Evolutionary conservation across 2,329 filamentous ascomycete species (phyloP).

Genomic region (Didymella segeticola): DNA sequence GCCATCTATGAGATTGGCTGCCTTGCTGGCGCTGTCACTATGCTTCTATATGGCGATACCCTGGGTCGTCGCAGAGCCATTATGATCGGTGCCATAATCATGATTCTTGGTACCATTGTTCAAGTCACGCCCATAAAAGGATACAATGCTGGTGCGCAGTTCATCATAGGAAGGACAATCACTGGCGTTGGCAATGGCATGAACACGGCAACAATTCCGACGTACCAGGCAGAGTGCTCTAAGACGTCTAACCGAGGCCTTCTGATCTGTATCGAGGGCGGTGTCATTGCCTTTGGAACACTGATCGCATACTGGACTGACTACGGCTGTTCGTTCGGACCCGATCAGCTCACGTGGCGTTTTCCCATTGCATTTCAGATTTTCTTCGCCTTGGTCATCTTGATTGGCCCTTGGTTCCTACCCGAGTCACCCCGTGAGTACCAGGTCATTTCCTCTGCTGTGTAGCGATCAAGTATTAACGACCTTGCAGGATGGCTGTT

Average conservation of each 20-base stretch:
- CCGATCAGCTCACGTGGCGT: conserved; percentile 52
- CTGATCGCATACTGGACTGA: conserved; percentile 59
- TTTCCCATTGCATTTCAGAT: conserved; percentile 63
- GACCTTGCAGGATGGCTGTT: conserved; percentile 59
- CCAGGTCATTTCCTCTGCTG: too few relatives aligned
- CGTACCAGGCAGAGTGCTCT: conserved; percentile 62
- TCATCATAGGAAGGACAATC: conserved; percentile 60
- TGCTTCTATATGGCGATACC: conserved; percentile 49
- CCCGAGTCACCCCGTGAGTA: conserved; percentile 65
- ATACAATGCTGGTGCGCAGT: conserved; percentile 53
- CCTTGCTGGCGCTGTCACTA: conserved; percentile 50
- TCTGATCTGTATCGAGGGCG: conserved; percentile 66
- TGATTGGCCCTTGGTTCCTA: conserved; percentile 64
- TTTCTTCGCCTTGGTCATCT: conserved; percentile 57
- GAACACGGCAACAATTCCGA: conserved; percentile 62
- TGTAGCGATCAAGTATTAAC: background rate
- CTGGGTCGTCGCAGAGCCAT: conserved; percentile 54
- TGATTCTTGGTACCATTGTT: conserved; percentile 54
- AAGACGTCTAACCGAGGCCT: conserved; percentile 65
- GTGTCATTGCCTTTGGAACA: conserved; percentile 59
- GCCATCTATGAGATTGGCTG: conserved; percentile 62
- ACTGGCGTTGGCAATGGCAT: conserved; percentile 64
- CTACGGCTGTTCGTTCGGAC: conserved; percentile 44
- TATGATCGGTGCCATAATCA: conserved; percentile 50
- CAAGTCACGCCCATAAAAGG: conserved; percentile 47